Conservation (phyloP, 208 protist species). For the Trypanosoma rangeli region DNA sequence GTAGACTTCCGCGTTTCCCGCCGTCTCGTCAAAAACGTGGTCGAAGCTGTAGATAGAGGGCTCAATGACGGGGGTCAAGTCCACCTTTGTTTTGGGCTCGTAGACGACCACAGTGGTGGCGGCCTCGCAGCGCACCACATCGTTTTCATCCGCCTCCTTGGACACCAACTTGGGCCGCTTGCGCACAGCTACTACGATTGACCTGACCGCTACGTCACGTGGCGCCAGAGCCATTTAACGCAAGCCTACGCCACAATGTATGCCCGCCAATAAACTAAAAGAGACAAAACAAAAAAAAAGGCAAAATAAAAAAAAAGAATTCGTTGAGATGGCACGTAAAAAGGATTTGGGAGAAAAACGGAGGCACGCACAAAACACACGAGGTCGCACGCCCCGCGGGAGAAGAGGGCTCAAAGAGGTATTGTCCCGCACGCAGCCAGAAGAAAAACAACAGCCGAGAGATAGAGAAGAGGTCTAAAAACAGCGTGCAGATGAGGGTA, state of each 20-base stretch:
- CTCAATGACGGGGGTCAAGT: slow-evolving; percentile 94
- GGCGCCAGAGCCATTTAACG: slow-evolving; percentile 1
- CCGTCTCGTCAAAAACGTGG: slow-evolving; percentile 69
- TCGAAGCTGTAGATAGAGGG: slow-evolving; percentile 75
- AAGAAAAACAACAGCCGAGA: too few relatives aligned
- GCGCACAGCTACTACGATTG: slow-evolving; percentile 78
- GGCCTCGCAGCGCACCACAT: slow-evolving; percentile 69
- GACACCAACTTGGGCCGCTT: slow-evolving; percentile 70
- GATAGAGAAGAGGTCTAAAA: too few relatives aligned
- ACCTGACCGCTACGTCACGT: slow-evolving; percentile 7
- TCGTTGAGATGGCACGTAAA: neutral
- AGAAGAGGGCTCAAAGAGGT: neutral
- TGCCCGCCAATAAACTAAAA: slow-evolving; percentile 4
- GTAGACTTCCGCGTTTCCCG: slow-evolving; percentile 69
- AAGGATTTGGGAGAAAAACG: neutral
- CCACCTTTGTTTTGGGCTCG: slow-evolving; percentile 82
- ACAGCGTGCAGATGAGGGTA: too few relatives aligned
- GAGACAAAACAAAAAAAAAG: slow-evolving; percentile 26
- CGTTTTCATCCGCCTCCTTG: slow-evolving; percentile 65
- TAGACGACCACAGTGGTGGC: slow-evolving; percentile 56
- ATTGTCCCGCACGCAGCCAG: too few relatives aligned
- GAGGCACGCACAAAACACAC: slow-evolving; percentile 1
- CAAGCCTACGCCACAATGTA: neutral
- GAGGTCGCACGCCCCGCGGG: neutral
- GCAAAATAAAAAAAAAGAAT: slow-evolving; percentile 13